phyloP scores from a whole-genome alignment of 306 rosid genomes.

The Ceratonia siliqua region DNA sequence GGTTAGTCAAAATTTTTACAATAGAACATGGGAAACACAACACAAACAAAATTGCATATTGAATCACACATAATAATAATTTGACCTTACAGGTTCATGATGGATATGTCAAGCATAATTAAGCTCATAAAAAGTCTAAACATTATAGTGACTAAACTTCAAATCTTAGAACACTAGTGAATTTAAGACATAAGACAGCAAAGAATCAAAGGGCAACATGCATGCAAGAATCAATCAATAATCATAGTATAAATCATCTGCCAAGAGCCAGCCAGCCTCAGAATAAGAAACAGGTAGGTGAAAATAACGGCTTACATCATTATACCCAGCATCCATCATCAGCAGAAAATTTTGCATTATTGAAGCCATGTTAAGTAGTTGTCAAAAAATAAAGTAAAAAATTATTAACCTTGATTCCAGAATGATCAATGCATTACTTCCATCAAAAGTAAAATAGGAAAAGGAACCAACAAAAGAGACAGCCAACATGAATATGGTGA shows the following conservation, averaged over 20 bases:
- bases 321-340: not conserved
- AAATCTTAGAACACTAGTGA: not conserved
- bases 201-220: not conserved
- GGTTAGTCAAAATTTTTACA: not conserved
- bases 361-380: not conserved
- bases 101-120: slow-evolving; percentile 10
- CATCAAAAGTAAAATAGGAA: not conserved
- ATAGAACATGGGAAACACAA: slow-evolving; percentile 7
- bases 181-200: slow-evolving; percentile 1
- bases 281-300: not conserved
- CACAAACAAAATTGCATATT: not conserved
- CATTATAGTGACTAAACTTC: not conserved
- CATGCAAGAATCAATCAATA: not conserved
- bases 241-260: slow-evolving; percentile 2
- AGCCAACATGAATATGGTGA: slow-evolving; percentile 16
- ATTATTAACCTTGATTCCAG: slow-evolving; percentile 1
- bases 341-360: slow-evolving; percentile 5
- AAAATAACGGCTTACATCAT: not conserved
- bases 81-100: not conserved
- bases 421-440: not conserved
- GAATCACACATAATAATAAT: not conserved
- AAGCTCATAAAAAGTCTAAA: slow-evolving; percentile 20
- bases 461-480: not conserved
- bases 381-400: not conserved
- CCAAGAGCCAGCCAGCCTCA: not conserved